Evolutionary conservation across 2,329 filamentous ascomycete genomes (phyloP), one percentile per base, ranked within the genome.

Genomic region (Exophiala viscosa): DNA sequence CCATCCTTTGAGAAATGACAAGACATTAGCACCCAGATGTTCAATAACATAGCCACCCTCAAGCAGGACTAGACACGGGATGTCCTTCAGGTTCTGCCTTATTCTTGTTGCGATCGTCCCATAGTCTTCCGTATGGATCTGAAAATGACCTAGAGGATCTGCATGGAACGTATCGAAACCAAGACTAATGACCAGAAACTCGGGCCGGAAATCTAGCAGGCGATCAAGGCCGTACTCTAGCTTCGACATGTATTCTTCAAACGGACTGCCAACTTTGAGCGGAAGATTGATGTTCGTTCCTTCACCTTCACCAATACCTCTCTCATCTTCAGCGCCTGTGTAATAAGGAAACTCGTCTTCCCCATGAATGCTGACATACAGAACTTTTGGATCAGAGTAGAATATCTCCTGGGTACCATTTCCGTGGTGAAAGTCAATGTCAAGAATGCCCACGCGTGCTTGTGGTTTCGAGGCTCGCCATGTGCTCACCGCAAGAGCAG

Each of bases 311-410:
- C 45, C 52, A 5, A 36, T 38, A 9, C 54, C 57, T 14, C 36
- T 48, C 46, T 63, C 60, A 13, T 52, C 48, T 15, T 48, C 55
- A 1, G 45, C 52, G 36, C 60, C 60, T 3, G 60, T 63, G 48
- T 63, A 63, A 41, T 63, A 69, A 1, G 67, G 67, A 51, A 64
- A 69, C 45, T 69, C 66, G 45, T 68, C 63, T 45, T 66, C 52
- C 11, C 67, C 67, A 54, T 69, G 67, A 33, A 69, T 65, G 48
- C 62, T 65, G 32, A 67, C 58, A 45, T 69, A 69, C 13, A 67
- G 40, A 10, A 68, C 66, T 8, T 59, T 57, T 2, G 60, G 42
- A 28, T 65, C 62, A 32, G 48, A 40, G 55, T 68, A 69, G 51
- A 66, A 69, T 44, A 60, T 54, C 39, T 61, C 59, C 43, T 63